Percentiles rank a stretch among this genome's conserved stretches.
Evolutionary conservation across 495 filamentous ascomycete species (phyloP).

Genomic region (Podospora bellae-mahoneyi): DNA sequence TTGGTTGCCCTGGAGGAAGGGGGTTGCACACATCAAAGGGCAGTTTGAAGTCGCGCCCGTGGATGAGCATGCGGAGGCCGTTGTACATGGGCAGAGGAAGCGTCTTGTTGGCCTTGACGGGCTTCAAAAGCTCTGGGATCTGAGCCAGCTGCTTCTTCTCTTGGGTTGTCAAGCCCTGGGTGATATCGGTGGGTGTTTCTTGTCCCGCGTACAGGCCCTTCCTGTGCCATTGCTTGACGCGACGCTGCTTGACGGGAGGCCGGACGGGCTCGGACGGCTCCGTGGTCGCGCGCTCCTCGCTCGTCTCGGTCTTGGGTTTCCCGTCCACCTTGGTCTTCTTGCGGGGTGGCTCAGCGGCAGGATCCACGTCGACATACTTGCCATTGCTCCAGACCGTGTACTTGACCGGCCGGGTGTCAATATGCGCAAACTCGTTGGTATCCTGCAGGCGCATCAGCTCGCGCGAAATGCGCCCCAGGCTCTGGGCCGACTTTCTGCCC

Average conservation of each 20-base stretch:
- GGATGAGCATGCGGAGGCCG: slow-evolving; percentile 55
- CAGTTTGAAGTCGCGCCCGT: slow-evolving; percentile 75
- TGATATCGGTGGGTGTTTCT: slow-evolving; percentile 55
- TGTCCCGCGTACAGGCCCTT: slow-evolving; percentile 92
- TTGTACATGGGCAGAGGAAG: slow-evolving; percentile 44
- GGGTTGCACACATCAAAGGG: slow-evolving; percentile 89
- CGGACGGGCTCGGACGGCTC: slow-evolving; percentile 22
- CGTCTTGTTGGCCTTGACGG: slow-evolving; percentile 41
- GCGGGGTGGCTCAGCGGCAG: slow-evolving; percentile 32
- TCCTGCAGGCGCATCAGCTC: slow-evolving; percentile 50
- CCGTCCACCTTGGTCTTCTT: slow-evolving; percentile 44
- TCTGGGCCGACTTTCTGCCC: slow-evolving; percentile 45
- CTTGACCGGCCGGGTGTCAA: slow-evolving; percentile 49
- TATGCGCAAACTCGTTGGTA: slow-evolving; percentile 52
- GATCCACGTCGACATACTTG: slow-evolving; percentile 42
- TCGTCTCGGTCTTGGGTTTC: slow-evolving; percentile 4
- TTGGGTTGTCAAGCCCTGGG: slow-evolving; percentile 52
- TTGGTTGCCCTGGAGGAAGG: slow-evolving; percentile 77
- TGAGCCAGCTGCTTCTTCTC: slow-evolving; percentile 62
- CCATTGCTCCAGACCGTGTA: slow-evolving; percentile 55
- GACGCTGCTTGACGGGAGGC: slow-evolving; percentile 40
- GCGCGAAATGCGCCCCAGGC: slow-evolving; percentile 38
- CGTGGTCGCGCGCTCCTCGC: slow-evolving; percentile 26
- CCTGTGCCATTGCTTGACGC: slow-evolving; percentile 68
- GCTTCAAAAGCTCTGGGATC: slow-evolving; percentile 45